Conservation (phyloP, 73 alveolate species). For the Paramecium biaurelia region DNA sequence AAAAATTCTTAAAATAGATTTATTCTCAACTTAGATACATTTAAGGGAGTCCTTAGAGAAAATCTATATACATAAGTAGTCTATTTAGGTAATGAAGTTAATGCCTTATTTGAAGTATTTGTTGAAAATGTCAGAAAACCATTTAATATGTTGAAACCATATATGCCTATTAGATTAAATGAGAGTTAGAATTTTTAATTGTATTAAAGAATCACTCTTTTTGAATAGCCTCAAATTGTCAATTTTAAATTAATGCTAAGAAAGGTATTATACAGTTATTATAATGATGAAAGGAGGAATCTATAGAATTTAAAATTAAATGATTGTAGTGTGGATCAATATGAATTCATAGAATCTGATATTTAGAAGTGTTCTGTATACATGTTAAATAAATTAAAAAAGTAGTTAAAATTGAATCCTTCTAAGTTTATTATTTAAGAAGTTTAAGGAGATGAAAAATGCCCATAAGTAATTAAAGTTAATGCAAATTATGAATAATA, state of each 20-base stretch:
- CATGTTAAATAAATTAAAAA: background rate
- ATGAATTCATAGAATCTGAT: slow-evolving; percentile 42
- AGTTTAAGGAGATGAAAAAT: slow-evolving; percentile 16
- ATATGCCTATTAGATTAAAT: background rate
- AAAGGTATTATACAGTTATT: background rate
- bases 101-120: slow-evolving; percentile 40
- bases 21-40: background rate
- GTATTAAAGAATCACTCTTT: slow-evolving; percentile 24
- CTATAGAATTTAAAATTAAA: background rate
- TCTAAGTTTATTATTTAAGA: background rate
- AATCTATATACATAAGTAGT: background rate
- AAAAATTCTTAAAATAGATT: background rate
- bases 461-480: slow-evolving; percentile 24
- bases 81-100: slow-evolving; percentile 34
- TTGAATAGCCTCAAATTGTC: slow-evolving; percentile 4
- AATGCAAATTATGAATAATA: background rate
- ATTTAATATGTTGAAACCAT: background rate
- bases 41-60: slow-evolving; percentile 1
- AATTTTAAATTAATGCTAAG: slow-evolving; percentile 31
- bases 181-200: background rate
- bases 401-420: background rate
- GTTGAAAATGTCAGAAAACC: slow-evolving; percentile 2
- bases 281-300: background rate
- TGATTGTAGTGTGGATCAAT: background rate
- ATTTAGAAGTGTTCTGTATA: slow-evolving; percentile 17